Evolutionary conservation across 148 eudicot genomes (phyloP).

Genomic region (Fallopia convolvulus): DNA sequence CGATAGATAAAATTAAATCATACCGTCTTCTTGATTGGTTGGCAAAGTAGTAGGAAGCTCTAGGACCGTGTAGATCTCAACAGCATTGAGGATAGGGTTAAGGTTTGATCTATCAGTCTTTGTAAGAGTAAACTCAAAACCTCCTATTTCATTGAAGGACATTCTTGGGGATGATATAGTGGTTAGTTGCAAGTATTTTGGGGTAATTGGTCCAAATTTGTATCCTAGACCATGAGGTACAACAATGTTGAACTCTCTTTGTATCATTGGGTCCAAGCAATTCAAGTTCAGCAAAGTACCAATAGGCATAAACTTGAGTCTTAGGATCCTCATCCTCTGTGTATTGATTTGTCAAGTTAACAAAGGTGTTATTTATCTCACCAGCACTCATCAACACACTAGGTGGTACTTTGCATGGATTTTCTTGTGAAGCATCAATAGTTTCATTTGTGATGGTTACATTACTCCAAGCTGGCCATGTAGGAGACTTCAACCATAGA

Average conservation of each 20-base stretch:
- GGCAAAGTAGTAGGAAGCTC: background rate
- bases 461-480: background rate
- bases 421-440: background rate
- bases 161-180: background rate
- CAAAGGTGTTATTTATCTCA: background rate
- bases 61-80: background rate
- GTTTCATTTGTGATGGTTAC: background rate
- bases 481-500: background rate
- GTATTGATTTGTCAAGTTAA: background rate
- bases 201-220: background rate
- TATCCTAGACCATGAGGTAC: background rate
- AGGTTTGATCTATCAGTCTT: background rate
- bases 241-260: background rate
- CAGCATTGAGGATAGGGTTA: background rate
- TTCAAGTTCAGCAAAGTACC: constrained; percentile 2
- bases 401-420: background rate
- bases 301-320: background rate
- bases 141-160: background rate
- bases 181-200: background rate
- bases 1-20: background rate
- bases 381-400: background rate
- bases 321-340: background rate
- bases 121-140: background rate
- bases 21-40: background rate
- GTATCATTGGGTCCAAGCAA: background rate